Evolutionary conservation across 129 eudicot species (phyloP).

Genomic region (Smallanthus sonchifolius): DNA sequence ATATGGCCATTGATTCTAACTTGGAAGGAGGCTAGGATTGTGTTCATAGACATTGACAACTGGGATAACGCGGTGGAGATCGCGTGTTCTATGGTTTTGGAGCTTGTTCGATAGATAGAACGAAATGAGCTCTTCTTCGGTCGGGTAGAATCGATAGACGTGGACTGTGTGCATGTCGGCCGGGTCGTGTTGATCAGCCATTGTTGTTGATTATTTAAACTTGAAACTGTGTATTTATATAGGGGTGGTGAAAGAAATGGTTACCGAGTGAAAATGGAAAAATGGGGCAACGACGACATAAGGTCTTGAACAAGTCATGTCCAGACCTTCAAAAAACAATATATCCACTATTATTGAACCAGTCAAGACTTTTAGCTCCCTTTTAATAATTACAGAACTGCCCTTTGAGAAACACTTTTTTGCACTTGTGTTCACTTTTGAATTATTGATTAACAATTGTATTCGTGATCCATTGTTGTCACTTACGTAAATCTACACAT

Average conservation of each 20-base stretch:
- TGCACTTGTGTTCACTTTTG: background rate
- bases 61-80: constrained; percentile 53
- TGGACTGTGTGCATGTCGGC: background rate
- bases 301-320: constrained; percentile 38
- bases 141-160: constrained; percentile 64
- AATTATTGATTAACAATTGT: background rate
- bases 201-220: constrained; percentile 1
- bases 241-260: constrained; percentile 21
- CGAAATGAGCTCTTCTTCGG: constrained; percentile 76
- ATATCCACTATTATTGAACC: constrained; percentile 25
- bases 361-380: constrained; percentile 12
- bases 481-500: background rate
- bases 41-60: constrained; percentile 50
- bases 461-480: background rate
- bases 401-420: background rate
- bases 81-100: constrained; percentile 17
- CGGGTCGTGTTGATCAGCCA: background rate
- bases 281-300: background rate
- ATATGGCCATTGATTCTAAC: constrained; percentile 12
- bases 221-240: constrained; percentile 1
- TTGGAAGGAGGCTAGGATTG: constrained; percentile 58
- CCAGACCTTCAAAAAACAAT: constrained; percentile 7
- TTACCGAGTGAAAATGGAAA: constrained; percentile 40
- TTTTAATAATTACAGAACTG: background rate
- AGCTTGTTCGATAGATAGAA: constrained; percentile 57